Base-by-base conservation (phyloP, 1,139 yeast species). In the Kluyveromyces sp. region DNA sequence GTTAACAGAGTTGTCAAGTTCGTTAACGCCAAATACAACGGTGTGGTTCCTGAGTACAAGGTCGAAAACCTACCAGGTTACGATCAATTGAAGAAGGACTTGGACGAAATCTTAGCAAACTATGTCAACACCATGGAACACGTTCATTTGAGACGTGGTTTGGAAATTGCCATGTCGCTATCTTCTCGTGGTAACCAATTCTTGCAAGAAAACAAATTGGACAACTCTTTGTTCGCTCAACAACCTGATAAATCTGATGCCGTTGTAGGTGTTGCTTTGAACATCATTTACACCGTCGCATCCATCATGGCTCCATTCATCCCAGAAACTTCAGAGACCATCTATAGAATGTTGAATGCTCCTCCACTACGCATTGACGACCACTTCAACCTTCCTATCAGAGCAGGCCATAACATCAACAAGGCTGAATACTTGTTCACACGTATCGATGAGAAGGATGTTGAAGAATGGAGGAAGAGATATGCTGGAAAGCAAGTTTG, bases 181-280 rank as follows among this genome's bases (percentile, higher is more conserved):
- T 85, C 96, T 49, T 80, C 96, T 30, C 81, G 96, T 61, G 98
- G 98, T 67, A 92, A 92, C 69, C 85, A 76, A 66, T 94, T 90
- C 74, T 76, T 92, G 65, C 99, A 92, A 71, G 97, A 90, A 47
- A 89, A 90, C 73, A 90, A 89, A 70, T 77, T 92, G 60, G 97
- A 90, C 68, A 92, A 92, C 74, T 74, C 86, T 29, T 74, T 90
- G 57, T 87, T 81, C 66, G 78, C 80, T 49, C 79, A 87, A 61
- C 67, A 69, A 45, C 96, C 97, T 34, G 86, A 76, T 37, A 81
- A 79, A 63, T 79, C 96, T 25, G 97, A 90, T 63, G 96, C 96
- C 1, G 96, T 92, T 46, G 86, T 92, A 46, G 96, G 86, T 52
- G 85, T 88, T 48, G 97, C 95, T 48, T 74, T 92, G 67, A 92